phyloP scores from a whole-genome alignment of 148 eudicot species.

The Vaccinium corymbosum region DNA sequence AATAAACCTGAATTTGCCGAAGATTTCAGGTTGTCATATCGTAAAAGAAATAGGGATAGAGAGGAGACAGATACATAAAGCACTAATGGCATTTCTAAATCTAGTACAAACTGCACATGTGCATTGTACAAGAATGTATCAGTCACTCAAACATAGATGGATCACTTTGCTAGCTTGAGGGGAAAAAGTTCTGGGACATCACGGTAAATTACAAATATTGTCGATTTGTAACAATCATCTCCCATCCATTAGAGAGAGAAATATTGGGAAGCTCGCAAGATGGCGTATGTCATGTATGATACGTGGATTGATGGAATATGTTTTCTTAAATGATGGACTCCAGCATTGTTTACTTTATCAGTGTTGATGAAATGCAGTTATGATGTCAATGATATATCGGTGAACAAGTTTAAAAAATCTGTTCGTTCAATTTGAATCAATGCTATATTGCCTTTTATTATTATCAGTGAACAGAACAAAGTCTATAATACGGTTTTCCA shows the following conservation, averaged over 20 bases:
- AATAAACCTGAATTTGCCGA: slow-evolving; percentile 62
- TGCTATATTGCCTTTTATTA: neutral
- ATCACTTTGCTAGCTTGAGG: too few relatives aligned
- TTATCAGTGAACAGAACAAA: neutral
- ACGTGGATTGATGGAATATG: neutral
- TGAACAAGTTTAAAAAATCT: neutral
- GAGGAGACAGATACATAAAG: neutral
- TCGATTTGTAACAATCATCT: neutral
- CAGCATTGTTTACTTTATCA: neutral
- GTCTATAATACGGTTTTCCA: neutral
- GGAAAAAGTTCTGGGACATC: too few relatives aligned
- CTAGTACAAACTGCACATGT: neutral
- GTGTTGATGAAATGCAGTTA: neutral
- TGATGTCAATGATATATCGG: neutral
- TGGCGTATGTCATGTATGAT: neutral
- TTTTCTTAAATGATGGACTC: neutral
- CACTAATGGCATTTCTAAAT: neutral
- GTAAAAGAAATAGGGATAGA: neutral
- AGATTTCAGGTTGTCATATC: neutral
- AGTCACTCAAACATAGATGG: too few relatives aligned
- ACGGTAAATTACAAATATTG: neutral
- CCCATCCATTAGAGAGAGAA: neutral
- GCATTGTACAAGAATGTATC: too few relatives aligned
- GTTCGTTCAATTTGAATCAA: neutral
- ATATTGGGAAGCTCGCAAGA: neutral